Conservation (phyloP, 345 rosid species). For the Noccaea bulbosa region DNA sequence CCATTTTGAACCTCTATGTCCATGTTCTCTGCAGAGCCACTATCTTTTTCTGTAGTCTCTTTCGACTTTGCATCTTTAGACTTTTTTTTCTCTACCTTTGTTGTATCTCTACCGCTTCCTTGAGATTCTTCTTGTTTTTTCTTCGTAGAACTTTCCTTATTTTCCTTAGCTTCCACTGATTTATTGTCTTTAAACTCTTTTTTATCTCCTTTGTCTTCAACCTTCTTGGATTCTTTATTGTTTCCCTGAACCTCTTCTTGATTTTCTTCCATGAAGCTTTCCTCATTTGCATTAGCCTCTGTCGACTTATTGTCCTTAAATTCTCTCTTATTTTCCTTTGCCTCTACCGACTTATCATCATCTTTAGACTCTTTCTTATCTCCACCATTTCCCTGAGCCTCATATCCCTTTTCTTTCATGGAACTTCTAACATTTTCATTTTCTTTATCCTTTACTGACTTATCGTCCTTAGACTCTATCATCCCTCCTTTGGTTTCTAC, state of each 20-base stretch:
- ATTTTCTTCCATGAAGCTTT: constrained; percentile 10
- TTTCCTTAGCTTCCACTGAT: background rate
- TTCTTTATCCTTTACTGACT: background rate
- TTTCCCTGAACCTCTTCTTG: background rate
- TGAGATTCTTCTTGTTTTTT: constrained; percentile 1
- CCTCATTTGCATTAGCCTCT: background rate
- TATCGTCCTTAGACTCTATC: constrained; percentile 2
- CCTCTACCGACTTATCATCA: background rate
- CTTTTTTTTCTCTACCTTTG: background rate
- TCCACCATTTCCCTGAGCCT: background rate
- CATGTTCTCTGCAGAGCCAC: background rate
- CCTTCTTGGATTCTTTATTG: background rate
- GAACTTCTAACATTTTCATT: background rate
- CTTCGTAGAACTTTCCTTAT: background rate
- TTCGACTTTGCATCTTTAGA: background rate
- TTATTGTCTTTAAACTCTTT: background rate
- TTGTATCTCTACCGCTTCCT: constrained; percentile 2
- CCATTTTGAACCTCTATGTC: background rate
- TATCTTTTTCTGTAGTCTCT: background rate
- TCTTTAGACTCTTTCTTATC: constrained; percentile 10
- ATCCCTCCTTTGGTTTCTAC: background rate
- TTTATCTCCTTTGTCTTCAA: background rate
- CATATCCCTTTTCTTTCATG: background rate
- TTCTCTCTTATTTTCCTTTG: background rate
- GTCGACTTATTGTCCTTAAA: background rate